These are phyloP conservation scores for Aureobasidium sp. DNA, from an alignment of 2,329 filamentous ascomycete species.

Conservation along the genomic window DNA sequence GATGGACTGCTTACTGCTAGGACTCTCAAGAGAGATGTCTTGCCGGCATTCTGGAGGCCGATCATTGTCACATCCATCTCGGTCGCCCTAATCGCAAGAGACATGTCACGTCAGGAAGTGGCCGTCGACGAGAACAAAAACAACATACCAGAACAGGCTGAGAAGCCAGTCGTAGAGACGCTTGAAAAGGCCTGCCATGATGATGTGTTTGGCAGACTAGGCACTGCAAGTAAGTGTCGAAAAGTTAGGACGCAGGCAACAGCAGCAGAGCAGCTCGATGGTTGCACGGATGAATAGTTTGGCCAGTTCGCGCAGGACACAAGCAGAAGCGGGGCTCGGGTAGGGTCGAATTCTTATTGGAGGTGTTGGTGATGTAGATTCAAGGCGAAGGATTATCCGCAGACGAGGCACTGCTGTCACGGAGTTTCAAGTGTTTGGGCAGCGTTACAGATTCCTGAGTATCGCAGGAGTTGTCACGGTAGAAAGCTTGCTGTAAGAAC, in stretches of 20 bases:
- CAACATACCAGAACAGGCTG: constrained; percentile 85
- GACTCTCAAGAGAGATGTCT: constrained; percentile 88
- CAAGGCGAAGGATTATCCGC: constrained; percentile 9
- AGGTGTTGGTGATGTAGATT: constrained; percentile 9
- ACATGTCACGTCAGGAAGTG: constrained; percentile 41
- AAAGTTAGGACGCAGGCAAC: background rate
- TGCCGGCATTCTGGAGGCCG: constrained; percentile 94
- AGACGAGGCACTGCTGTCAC: background rate
- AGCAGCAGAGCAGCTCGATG: constrained; percentile 3
- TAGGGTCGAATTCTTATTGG: constrained; percentile 11
- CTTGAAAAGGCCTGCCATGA: constrained; percentile 86
- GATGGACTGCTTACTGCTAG: constrained; percentile 91
- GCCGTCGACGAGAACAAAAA: constrained; percentile 20
- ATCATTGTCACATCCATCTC: constrained; percentile 99
- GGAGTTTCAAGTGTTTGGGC: background rate
- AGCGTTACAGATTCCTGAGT: background rate
- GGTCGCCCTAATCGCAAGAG: constrained; percentile 61
- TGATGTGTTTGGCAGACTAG: constrained; percentile 22
- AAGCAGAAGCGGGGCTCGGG: constrained; percentile 14
- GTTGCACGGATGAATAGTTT: constrained; percentile 5
- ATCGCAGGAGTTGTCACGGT: background rate
- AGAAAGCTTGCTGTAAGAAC: background rate
- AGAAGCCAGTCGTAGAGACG: constrained; percentile 97
- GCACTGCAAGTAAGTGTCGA: constrained; percentile 17
- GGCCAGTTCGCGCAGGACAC: background rate